Conservation (phyloP, 1,284 basidiomycete species). For the Cerrena zonata region DNA sequence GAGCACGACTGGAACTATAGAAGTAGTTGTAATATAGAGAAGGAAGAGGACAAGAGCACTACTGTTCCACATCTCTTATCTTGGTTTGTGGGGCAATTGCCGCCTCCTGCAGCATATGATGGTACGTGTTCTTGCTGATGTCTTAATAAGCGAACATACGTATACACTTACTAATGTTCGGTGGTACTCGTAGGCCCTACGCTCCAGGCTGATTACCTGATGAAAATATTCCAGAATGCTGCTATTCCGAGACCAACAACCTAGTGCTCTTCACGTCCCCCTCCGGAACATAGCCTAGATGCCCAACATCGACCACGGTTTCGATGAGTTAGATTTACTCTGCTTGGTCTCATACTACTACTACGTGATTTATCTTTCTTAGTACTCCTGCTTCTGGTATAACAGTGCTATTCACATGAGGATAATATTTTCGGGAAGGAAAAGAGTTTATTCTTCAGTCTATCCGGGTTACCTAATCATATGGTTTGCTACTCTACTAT, state of each 20-base stretch:
- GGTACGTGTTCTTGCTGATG: conserved; percentile 46
- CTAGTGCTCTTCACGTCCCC: conserved; percentile 38
- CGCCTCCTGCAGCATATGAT: conserved; percentile 67
- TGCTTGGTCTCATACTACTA: too few species aligned
- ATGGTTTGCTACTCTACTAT: too few species aligned
- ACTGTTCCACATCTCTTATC: conserved; percentile 65
- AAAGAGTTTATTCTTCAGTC: too few species aligned
- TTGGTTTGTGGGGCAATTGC: conserved; percentile 79
- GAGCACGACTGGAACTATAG: conserved; percentile 37
- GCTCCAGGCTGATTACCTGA: conserved; percentile 80
- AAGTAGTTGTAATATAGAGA: conserved; percentile 38
- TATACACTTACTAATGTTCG: conserved; percentile 9
- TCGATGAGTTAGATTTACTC: too few species aligned
- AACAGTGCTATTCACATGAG: too few species aligned
- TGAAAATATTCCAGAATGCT: conserved; percentile 72
- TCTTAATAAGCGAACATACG: conserved; percentile 2
- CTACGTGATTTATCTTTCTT: too few species aligned
- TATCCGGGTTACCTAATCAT: too few species aligned
- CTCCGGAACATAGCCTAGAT: conserved; percentile 41
- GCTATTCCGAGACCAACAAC: conserved; percentile 61
- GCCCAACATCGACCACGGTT: conserved; percentile 26
- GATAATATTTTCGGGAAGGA: too few species aligned
- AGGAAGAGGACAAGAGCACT: conserved; percentile 48
- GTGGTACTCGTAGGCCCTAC: conserved; percentile 59
- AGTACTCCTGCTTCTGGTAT: too few species aligned